A percentile compares a stretch with the other conserved stretches of the same genome.
Evolutionary conservation across 1,284 basidiomycete species (phyloP).

Genomic region (Cryptococcus sp.): DNA sequence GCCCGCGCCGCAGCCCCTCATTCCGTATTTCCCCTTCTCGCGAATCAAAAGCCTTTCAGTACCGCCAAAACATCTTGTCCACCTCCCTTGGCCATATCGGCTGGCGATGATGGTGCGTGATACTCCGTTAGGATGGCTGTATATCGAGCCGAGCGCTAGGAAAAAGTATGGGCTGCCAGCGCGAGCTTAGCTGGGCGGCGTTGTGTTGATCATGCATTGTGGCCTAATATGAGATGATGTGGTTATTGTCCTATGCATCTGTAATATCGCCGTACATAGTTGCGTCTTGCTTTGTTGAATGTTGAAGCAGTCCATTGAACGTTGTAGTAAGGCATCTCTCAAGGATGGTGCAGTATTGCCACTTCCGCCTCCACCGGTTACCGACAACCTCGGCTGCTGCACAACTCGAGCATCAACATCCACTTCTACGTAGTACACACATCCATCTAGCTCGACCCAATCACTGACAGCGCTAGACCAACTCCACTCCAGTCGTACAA

Average conservation of each 20-base stretch:
- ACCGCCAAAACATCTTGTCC: constrained; percentile 43
- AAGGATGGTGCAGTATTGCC: no score
- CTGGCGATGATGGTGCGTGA: constrained; percentile 39
- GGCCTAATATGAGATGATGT: no score
- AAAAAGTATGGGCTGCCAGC: constrained; percentile 50
- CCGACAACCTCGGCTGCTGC: neutral
- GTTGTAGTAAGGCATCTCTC: no score
- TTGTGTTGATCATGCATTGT: neutral
- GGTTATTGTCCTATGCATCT: neutral
- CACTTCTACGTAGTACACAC: no score
- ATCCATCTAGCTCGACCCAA: no score
- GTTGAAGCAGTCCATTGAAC: neutral
- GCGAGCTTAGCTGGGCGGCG: constrained; percentile 3
- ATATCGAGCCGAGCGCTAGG: constrained; percentile 49
- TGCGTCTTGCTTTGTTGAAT: neutral
- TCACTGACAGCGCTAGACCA: no score
- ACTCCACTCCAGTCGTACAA: no score
- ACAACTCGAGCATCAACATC: neutral
- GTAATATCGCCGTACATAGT: neutral
- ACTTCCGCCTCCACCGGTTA: neutral
- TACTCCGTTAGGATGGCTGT: constrained; percentile 45
- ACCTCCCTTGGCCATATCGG: constrained; percentile 48
- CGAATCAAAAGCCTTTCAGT: constrained; percentile 32
- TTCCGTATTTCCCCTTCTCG: constrained; percentile 46
- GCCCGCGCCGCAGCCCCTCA: constrained; percentile 37